A percentile compares a stretch with the other conserved stretches of the same genome.
Evolutionary conservation across 2,329 filamentous ascomycete species (phyloP).

Genomic region (Exophiala phaeomuriformis): DNA sequence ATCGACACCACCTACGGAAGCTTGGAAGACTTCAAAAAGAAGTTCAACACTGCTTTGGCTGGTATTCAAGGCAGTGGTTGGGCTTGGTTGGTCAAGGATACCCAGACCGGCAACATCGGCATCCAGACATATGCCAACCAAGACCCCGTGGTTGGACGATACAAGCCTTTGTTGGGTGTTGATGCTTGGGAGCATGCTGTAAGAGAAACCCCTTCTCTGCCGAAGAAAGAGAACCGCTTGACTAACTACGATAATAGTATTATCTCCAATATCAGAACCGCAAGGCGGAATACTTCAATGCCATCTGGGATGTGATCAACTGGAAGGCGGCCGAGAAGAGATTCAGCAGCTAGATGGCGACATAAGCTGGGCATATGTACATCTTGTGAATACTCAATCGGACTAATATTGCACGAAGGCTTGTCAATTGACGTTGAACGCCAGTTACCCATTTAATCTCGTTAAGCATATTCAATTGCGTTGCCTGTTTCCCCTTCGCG

Average conservation of each 20-base stretch:
- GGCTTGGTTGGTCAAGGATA: slow-evolving; percentile 58
- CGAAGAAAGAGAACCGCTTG: not conserved
- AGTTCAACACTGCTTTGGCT: slow-evolving; percentile 57
- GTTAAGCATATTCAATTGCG: no score
- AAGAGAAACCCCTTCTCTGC: slow-evolving; percentile 11
- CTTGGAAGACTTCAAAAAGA: slow-evolving; percentile 53
- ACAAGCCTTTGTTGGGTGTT: slow-evolving; percentile 74
- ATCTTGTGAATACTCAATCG: not conserved
- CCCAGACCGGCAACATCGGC: slow-evolving; percentile 49
- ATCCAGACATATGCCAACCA: slow-evolving; percentile 71
- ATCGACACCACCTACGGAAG: slow-evolving; percentile 55
- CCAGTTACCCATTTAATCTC: not conserved
- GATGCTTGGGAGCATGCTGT: slow-evolving; percentile 90
- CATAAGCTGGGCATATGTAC: not conserved
- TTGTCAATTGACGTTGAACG: not conserved
- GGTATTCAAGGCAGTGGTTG: slow-evolving; percentile 60
- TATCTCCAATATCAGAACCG: slow-evolving; percentile 90
- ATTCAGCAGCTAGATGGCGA: slow-evolving; percentile 32
- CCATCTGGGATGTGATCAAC: slow-evolving; percentile 92
- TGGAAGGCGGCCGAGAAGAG: slow-evolving; percentile 84
- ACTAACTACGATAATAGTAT: slow-evolving; percentile 11
- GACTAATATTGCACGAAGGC: slow-evolving; percentile 3
- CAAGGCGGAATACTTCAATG: slow-evolving; percentile 91
- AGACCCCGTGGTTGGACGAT: slow-evolving; percentile 78
- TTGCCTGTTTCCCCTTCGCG: no score